Evolutionary conservation across 2,329 filamentous ascomycete genomes (phyloP), one percentile per base, ranked within the genome.

Genomic region (Pezicula neosporulosa): DNA sequence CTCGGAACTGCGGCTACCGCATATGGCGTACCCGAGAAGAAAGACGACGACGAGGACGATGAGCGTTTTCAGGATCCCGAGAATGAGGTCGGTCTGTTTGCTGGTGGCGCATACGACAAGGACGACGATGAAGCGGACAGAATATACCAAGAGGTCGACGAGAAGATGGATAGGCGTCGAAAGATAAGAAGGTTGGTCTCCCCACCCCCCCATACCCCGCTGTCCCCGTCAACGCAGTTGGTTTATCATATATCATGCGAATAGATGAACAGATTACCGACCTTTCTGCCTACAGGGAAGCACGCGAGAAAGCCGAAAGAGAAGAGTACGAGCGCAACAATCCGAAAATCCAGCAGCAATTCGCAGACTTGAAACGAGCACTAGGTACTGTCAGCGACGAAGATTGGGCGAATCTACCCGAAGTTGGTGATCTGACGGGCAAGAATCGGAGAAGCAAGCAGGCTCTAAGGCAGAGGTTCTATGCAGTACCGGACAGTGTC

Each of bases 271-370:
- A 89, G 83, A 86, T 82, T 88, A 81, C 87, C 86, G 86, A 91
- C 85, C 72, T 81, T 73, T 70, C 72, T 73, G 77, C 75, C 73
- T 69, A 75, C 77, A 96, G 94, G 83, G 94, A 99, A 87, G 87
- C 86, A 67, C 90, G 94, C 70, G 94, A 99, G 72, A 78, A 88
- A 68, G 82, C 89, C 74, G 93, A 99, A 77, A 84, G 81, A 69
- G 90, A 96, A 67, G 92, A 97, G 65, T 96, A 96, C 79, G 93
- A 99, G 75, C 85, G 87, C 61, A 93, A 96, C 69, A 97, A 99
- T 68, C 94, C 94, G 13, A 99, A 97, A 72, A 97, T 99, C 48
- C 90, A 96, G 66, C 90, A 97, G 61, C 94, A 99, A 70, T 99
- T 99, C 69, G 91, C 92, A 66, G 94, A 97, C 63, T 75, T 97